phyloP scores from a whole-genome alignment of 441 rosid species.

The Sinapis alba region DNA sequence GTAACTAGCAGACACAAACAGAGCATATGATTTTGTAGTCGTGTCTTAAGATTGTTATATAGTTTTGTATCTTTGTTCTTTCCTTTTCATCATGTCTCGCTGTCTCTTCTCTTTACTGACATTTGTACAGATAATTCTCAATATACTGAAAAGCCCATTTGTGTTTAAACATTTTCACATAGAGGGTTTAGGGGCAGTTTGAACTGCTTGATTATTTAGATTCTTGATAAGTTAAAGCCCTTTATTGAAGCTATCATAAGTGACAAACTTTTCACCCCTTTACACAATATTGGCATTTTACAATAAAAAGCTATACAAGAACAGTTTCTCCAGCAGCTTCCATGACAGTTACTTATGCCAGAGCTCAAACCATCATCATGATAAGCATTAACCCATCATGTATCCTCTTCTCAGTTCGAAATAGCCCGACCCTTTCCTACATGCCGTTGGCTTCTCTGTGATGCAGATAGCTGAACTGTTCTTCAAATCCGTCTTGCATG shows the following conservation, averaged over 20 bases:
- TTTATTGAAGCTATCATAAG: slow-evolving; percentile 31
- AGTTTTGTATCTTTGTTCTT: neutral
- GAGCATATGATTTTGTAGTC: slow-evolving; percentile 3
- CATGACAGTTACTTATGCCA: slow-evolving; percentile 53
- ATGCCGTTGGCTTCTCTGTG: slow-evolving; percentile 45
- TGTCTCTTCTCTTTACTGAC: neutral
- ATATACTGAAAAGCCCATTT: no score
- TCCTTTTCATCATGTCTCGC: neutral
- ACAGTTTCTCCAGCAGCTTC: slow-evolving; percentile 62
- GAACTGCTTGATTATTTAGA: no score
- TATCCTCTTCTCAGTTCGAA: slow-evolving; percentile 52
- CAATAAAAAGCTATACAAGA: slow-evolving; percentile 52
- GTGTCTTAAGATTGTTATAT: neutral
- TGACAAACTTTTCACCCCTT: slow-evolving; percentile 39
- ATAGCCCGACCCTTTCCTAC: slow-evolving; percentile 47
- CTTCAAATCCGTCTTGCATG: slow-evolving; percentile 22
- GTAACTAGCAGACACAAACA: slow-evolving; percentile 23
- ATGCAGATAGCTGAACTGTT: slow-evolving; percentile 50
- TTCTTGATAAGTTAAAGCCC: no score
- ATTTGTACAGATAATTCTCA: slow-evolving; percentile 4
- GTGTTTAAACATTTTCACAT: no score
- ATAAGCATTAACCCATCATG: slow-evolving; percentile 9
- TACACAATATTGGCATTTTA: slow-evolving; percentile 55
- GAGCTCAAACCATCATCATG: slow-evolving; percentile 31
- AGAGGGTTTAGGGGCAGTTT: no score